phyloP scores from a whole-genome alignment of 805 yeast species.

The Vanderwaltozyma tropicalis region DNA sequence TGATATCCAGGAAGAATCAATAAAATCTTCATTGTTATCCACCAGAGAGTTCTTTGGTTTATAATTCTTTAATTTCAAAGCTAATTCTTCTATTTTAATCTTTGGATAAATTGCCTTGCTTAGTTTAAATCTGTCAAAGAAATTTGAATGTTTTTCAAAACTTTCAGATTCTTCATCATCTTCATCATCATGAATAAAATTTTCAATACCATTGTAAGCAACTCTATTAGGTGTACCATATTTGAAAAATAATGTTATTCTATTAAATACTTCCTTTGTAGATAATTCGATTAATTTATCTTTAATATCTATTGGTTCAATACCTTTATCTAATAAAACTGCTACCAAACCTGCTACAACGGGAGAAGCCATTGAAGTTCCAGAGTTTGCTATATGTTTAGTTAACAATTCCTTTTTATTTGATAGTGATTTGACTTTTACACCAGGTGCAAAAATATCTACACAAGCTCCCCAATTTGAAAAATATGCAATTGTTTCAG shows the following conservation, averaged over 20 bases:
- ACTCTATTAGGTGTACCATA: constrained; percentile 54
- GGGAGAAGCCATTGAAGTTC: constrained; percentile 80
- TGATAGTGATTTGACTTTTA: constrained; percentile 48
- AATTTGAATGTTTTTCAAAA: neutral
- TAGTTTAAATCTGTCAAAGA: neutral
- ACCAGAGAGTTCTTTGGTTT: neutral
- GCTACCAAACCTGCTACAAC: constrained; percentile 59
- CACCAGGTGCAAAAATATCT: constrained; percentile 78
- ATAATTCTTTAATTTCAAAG: constrained; percentile 12
- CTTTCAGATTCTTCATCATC: constrained; percentile 1
- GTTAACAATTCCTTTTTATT: constrained; percentile 18
- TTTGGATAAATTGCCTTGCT: constrained; percentile 11
- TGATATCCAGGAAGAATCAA: neutral
- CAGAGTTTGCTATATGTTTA: constrained; percentile 36
- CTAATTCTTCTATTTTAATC: constrained; percentile 14
- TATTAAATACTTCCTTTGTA: constrained; percentile 38
- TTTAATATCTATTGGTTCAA: constrained; percentile 34
- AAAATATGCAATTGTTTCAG: constrained; percentile 62
- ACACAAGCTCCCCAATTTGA: constrained; percentile 93
- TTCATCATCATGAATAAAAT: constrained; percentile 25
- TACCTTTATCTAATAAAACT: constrained; percentile 42
- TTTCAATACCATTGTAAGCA: constrained; percentile 30
- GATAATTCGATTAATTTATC: constrained; percentile 36
- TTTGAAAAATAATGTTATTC: constrained; percentile 35
- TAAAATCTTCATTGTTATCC: constrained; percentile 1